Base-by-base conservation (phyloP, 805 yeast genomes). In the Schwanniomyces sp. region DNA sequence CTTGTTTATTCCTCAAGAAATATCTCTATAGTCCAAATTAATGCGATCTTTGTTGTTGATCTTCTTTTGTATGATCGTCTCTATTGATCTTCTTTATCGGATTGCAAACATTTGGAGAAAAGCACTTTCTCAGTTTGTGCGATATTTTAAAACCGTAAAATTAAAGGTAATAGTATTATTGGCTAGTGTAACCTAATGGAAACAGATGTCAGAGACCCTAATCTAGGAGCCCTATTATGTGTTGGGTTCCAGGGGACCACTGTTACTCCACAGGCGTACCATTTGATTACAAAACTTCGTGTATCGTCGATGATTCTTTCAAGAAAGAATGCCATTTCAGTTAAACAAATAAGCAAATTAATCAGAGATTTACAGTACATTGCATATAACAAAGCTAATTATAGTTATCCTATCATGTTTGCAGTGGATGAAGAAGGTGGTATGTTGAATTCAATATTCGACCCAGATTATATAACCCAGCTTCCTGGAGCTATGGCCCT, bases 401-500 rank as follows among this genome's bases (percentile, higher is more conserved):
- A 80, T 52, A 66, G 74, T 49, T 67, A 75, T 50, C 87, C 87
- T 0, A 57, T 82, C 21, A 62, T 79, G 57, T 76, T 82, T 52
- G 82, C 82, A 18, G 74, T 82, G 14, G 86, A 82, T 57, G 84
- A 80, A 58, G 87, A 82, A 56, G 81, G 84, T 7, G 86, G 86
- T 1, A 78, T 80, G 82, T 70, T 82, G 62, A 81, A 81, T 61
- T 74, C 81, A 27, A 64, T 82, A 40, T 78, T 76, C 56, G 86
- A 82, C 57, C 71, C 75, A 8, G 71, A 72, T 8, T 66, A 63
- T 48, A 59, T 82, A 17, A 75, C 82, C 8, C 86, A 81, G 58
- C 81, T 78, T 54, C 87, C 87, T 0, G 81, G 86, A 4, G 84
- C 84, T 25, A 82, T 82, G 86, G 85, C 83, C 3, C 60, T 82